These are phyloP conservation scores for Aspergillus melleus DNA, from an alignment of 2,329 filamentous ascomycete species.

Conservation along the genomic window DNA sequence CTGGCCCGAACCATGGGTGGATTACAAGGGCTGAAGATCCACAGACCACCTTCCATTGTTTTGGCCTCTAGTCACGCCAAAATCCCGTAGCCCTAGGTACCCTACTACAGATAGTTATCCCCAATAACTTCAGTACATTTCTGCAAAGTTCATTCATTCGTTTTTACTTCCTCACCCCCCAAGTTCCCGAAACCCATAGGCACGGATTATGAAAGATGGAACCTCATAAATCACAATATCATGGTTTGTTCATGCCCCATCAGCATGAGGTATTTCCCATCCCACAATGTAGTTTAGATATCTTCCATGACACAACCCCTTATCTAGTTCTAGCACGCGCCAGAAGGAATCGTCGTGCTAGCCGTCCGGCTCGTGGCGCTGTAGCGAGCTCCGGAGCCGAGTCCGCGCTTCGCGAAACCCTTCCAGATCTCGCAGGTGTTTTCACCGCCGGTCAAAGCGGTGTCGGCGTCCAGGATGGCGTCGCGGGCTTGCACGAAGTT, in stretches of 20 bases:
- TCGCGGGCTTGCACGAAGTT: conserved; percentile 16
- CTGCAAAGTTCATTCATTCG: no score
- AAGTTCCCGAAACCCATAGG: no score
- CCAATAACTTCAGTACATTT: no score
- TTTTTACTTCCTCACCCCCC: no score
- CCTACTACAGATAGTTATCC: no score
- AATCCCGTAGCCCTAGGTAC: no score
- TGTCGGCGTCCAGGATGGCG: conserved; percentile 17
- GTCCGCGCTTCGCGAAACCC: conserved; percentile 16
- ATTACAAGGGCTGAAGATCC: no score
- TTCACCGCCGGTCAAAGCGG: conserved; percentile 8
- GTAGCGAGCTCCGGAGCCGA: conserved; percentile 10
- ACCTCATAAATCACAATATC: not conserved
- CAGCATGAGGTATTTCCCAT: not conserved
- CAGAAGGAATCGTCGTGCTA: conserved; percentile 3
- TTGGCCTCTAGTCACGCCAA: no score
- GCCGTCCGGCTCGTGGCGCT: not conserved
- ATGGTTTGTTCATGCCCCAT: not conserved
- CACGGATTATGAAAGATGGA: not conserved
- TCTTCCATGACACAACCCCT: no score
- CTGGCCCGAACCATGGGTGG: no score
- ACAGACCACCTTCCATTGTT: no score
- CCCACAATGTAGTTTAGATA: no score
- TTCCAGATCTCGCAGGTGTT: conserved; percentile 19
- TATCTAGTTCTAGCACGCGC: not conserved